Evolutionary conservation across 768 basidiomycete species (phyloP), one percentile per base, ranked within the genome.

Genomic region (Mrakia frigida): DNA sequence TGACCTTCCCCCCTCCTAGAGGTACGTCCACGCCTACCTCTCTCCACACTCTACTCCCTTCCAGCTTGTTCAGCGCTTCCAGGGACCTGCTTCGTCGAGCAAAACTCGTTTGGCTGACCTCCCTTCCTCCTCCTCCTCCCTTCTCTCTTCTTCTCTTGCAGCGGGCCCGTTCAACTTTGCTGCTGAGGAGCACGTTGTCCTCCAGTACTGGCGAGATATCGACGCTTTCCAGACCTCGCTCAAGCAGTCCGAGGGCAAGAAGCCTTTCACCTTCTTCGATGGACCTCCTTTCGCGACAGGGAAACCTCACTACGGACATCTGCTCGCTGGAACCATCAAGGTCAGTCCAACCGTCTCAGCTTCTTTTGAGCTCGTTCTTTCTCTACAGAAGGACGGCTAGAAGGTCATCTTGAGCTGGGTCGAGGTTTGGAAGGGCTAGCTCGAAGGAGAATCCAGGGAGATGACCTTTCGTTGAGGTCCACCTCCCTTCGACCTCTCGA

Each of bases 251-350:
- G 91, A 96, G 82, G 94, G 94, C 4, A 87, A 90, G 53, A 94
- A 94, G 25, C 90, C 92, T 81, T 99, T 87, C 83, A 89, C 94
- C 33, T 99, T 99, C 86, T 98, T 94, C 85, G 97, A 98, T 83
- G 95, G 95, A 6, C 94, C 94, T 3, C 96, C 96, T 0, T 98
- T 98, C 81, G 96, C 96, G 0, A 98, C 96, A 2, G 97, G 97
- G 61, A 85, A 95, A 80, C 96, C 96, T 10, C 96, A 98, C 82
- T 98, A 98, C 80, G 96, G 96, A 11, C 94, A 96, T 85, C 85
- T 97, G 68, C 87, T 97, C 56, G 92, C 93, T 46, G 83, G 82
- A 74, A 82, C 82, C 65, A 82, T 83, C 79, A 84, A 84, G 80
- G 83, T 83, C 65, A 76, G 82, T 70, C 46, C 50, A 23, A 3